A percentile compares a stretch with the other conserved stretches of the same genome.
phyloP scores from a whole-genome alignment of 1,139 yeast genomes.

The Petasospora rhodanensis region DNA sequence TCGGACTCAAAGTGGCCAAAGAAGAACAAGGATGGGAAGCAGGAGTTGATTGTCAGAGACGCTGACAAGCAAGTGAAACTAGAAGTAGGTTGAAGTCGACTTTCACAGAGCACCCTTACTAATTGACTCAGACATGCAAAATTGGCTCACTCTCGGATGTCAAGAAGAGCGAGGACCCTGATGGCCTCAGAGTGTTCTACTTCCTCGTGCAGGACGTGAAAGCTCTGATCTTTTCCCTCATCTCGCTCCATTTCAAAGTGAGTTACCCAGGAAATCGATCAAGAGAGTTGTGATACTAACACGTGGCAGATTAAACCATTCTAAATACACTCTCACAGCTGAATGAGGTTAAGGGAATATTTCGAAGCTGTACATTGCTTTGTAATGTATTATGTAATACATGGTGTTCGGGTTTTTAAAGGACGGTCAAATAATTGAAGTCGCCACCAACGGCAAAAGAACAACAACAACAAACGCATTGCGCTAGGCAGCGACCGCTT shows the following conservation, averaged over 20 bases:
- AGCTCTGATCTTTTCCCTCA: constrained; percentile 39
- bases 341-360: no score
- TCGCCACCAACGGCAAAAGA: no score
- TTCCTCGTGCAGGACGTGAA: constrained; percentile 41
- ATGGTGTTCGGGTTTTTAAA: background rate
- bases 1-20: constrained; percentile 40
- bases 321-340: no score
- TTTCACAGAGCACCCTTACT: no score
- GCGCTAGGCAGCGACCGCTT: background rate
- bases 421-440: background rate
- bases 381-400: no score
- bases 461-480: no score
- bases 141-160: constrained; percentile 38
- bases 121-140: constrained; percentile 36
- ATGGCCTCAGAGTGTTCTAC: constrained; percentile 40
- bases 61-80: constrained; percentile 24
- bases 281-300: no score
- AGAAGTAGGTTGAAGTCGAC: no score
- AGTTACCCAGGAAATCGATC: no score
- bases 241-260: constrained; percentile 40
- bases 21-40: constrained; percentile 38
- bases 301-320: constrained; percentile 1
- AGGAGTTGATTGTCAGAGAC: constrained; percentile 38
- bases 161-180: constrained; percentile 37
- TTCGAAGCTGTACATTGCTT: no score